phyloP scores from a whole-genome alignment of 139 green algal genomes.

The Edaphochlamys debaryana region DNA sequence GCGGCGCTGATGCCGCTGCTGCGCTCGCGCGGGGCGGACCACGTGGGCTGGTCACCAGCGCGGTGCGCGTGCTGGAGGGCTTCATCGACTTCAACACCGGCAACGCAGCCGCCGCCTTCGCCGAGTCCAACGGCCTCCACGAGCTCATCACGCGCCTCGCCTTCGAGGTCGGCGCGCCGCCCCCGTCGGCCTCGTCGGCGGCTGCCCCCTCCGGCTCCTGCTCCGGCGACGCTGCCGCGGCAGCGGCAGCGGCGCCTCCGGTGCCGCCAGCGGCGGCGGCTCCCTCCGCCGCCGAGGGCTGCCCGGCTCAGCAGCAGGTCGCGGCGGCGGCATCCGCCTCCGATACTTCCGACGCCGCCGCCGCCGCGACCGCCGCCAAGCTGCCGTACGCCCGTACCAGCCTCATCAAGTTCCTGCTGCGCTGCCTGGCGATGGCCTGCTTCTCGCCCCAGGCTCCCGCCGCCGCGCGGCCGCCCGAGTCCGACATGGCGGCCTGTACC shows the following conservation, averaged over 20 bases:
- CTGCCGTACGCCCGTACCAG: conserved; percentile 72
- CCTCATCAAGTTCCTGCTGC: conserved; percentile 94
- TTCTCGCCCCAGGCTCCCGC: conserved; percentile 68
- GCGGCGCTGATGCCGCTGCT: conserved; percentile 89
- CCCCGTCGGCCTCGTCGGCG: not conserved
- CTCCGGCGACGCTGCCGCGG: not conserved
- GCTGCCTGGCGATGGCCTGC: conserved; percentile 81
- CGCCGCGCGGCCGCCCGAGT: conserved; percentile 45
- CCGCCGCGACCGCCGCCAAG: not conserved
- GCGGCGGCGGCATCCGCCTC: too few relatives aligned
- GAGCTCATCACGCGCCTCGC: conserved; percentile 80
- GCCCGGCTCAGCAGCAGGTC: not conserved
- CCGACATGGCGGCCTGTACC: conserved; percentile 61
- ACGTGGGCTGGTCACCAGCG: conserved; percentile 78
- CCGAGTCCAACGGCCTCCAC: conserved; percentile 85
- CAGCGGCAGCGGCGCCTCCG: not conserved
- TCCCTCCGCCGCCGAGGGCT: not conserved
- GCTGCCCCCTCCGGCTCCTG: too few relatives aligned
- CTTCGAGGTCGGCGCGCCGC: conserved; percentile 66
- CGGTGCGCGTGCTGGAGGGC: conserved; percentile 85
- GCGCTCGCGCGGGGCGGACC: conserved; percentile 52
- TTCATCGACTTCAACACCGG: conserved; percentile 89
- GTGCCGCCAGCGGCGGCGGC: not conserved
- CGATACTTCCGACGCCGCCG: too few relatives aligned
- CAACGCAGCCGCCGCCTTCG: conserved; percentile 72